Evolutionary conservation across 257 asterid genomes (phyloP).

Genomic region (Rauvolfia tetraphylla): DNA sequence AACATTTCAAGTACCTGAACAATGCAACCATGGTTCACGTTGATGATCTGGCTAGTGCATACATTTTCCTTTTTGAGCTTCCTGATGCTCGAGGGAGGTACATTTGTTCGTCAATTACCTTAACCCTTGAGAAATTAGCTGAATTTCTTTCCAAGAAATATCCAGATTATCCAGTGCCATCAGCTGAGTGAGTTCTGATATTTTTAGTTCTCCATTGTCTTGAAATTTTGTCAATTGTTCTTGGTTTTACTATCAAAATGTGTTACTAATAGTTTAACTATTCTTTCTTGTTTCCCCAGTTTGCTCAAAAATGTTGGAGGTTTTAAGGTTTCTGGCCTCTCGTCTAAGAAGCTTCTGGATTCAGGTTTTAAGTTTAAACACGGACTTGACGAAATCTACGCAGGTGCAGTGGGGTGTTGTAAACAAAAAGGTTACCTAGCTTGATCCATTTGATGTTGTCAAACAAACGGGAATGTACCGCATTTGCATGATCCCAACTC

Average conservation of each 20-base stretch:
- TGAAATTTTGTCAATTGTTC: not conserved
- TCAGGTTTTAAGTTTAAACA: slow-evolving; percentile 47
- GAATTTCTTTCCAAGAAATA: slow-evolving; percentile 32
- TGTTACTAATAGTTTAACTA: no score
- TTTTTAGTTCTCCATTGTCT: not conserved
- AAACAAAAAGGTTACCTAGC: slow-evolving; percentile 16
- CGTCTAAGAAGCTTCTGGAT: slow-evolving; percentile 44
- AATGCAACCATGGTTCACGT: slow-evolving; percentile 30
- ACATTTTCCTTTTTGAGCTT: slow-evolving; percentile 35
- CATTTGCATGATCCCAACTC: no score
- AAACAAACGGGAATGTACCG: no score
- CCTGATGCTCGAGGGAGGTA: slow-evolving; percentile 47
- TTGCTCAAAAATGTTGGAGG: not conserved
- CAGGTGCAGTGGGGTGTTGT: slow-evolving; percentile 50
- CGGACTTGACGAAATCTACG: slow-evolving; percentile 56
- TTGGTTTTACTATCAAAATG: not conserved
- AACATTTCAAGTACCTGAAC: not conserved
- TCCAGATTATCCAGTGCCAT: slow-evolving; percentile 26
- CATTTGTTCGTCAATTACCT: slow-evolving; percentile 40
- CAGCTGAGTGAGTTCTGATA: slow-evolving; percentile 21
- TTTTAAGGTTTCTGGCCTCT: slow-evolving; percentile 3
- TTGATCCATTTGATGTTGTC: not conserved
- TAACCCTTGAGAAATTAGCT: slow-evolving; percentile 26
- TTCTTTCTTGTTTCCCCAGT: not conserved
- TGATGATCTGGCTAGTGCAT: slow-evolving; percentile 43